Evolutionary conservation across 139 green algal species (phyloP), one percentile per base, ranked within the genome.

Genomic region (Volvox reticuliferus): DNA sequence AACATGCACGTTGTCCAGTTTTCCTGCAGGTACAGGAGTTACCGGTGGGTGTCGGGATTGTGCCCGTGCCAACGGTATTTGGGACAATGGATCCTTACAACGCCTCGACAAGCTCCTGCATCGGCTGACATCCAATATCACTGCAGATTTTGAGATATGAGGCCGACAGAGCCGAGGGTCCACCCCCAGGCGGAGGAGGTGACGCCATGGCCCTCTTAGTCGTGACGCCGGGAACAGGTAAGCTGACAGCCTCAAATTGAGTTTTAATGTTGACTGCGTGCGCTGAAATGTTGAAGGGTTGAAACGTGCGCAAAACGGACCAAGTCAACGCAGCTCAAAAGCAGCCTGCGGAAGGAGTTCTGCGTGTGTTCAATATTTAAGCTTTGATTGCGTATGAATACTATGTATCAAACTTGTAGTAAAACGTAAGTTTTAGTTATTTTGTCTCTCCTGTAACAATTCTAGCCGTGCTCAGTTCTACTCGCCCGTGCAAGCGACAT

Each of bases 1-100:
- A 85, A 83, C 90, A 93, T 17, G 35, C 82, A 18, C 89, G 88
- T 33, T 92, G 78, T 0, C 89, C 92, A 32, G 83, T 76, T 22
- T 22, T 91, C 79, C 91, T 93, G 91, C 68, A 83, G 19, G 13
- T 0, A 73, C 6, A 62, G 32, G 5, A 77, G 13, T 20, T 19
- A 19, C 30, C 37, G 19, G n/a, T 62, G 18, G 65, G 69, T 69
- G 35, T 67, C 77, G 86, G 28, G 32, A 76, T 19, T 62, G 84
- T 19, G 61, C 35, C 81, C 81, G 35, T 37, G 78, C 78, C 78
- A 84, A 84, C 36, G 78, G 37, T 68, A 33, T 12, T 6, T 67
- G 78, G 63, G 21, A 14, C 28, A 44, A 33, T 1, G 36, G 13
- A 20, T 28, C 76, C 73, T 84, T 67, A 90, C 86, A 83, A 28